Percentiles rank a stretch among this genome's conserved stretches.
Evolutionary conservation across 306 rosid genomes (phyloP).

Genomic region (Arachis hypogaea): DNA sequence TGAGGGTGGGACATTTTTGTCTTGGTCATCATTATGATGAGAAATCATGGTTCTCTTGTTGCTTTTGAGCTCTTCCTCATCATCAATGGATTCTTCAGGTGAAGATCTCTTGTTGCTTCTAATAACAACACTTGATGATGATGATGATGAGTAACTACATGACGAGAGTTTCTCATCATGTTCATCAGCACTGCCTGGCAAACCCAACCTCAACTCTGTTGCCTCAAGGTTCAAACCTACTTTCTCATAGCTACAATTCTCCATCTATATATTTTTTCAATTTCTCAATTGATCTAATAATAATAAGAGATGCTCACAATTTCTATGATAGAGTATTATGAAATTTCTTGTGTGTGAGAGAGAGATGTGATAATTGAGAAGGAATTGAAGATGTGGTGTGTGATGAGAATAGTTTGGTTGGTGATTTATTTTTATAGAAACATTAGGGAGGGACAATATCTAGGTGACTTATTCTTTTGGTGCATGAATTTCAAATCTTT

Average conservation of each 20-base stretch:
- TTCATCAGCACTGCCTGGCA: constrained; percentile 49
- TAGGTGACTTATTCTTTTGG: constrained; percentile 47
- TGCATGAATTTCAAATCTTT: constrained; percentile 35
- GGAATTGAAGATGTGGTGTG: constrained; percentile 28
- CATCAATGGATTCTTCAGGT: constrained; percentile 11
- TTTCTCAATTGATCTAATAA: not conserved
- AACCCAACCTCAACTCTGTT: constrained; percentile 61
- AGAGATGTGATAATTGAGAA: constrained; percentile 12
- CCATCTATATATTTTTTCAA: not conserved
- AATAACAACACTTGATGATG: not conserved
- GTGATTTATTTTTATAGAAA: constrained; percentile 51
- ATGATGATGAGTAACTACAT: not conserved
- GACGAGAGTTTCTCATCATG: not conserved
- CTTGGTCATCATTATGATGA: not conserved
- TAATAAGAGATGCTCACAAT: not conserved
- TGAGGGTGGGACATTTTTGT: constrained; percentile 42
- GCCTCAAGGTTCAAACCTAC: constrained; percentile 44
- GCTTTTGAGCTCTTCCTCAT: constrained; percentile 38
- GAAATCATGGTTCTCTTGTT: constrained; percentile 26
- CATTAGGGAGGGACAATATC: constrained; percentile 42
- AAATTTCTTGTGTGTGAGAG: constrained; percentile 1
- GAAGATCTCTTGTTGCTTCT: constrained; percentile 53
- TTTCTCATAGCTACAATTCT: constrained; percentile 8
- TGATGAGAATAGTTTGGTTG: not conserved
- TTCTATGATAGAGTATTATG: not conserved